phyloP scores from a whole-genome alignment of 2,329 filamentous ascomycete genomes.

The Paramyrothecium sp. region DNA sequence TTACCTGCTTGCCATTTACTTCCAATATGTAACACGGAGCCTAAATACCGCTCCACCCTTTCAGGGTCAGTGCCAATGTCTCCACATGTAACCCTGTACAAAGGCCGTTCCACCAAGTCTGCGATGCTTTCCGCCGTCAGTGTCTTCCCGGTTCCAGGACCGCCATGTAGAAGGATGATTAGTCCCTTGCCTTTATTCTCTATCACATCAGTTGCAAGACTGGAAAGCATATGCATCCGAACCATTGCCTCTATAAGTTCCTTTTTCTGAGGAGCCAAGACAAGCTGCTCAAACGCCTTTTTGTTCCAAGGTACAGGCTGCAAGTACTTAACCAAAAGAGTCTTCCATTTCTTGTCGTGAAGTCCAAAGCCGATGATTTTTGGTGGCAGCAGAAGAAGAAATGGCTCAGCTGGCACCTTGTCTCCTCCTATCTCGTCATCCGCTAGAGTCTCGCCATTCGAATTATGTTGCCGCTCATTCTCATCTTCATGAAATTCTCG shows the following conservation, averaged over 20 bases:
- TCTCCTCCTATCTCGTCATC: neutral
- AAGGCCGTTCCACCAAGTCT: conserved; percentile 10
- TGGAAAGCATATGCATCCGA: neutral
- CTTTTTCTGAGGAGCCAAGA: neutral
- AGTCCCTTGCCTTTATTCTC: conserved; percentile 21
- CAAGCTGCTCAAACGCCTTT: neutral
- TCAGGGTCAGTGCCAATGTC: conserved; percentile 18
- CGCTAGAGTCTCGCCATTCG: neutral
- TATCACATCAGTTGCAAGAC: conserved; percentile 25
- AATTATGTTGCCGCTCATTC: neutral
- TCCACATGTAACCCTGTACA: conserved; percentile 19
- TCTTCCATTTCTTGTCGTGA: neutral
- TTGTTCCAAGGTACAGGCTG: neutral
- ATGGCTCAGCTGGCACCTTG: neutral
- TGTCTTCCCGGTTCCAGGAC: conserved; percentile 28
- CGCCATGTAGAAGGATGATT: conserved; percentile 27
- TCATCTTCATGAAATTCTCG: neutral
- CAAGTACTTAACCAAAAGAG: neutral
- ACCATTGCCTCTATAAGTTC: neutral
- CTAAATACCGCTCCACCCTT: conserved; percentile 13
- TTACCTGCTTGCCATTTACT: conserved; percentile 16
- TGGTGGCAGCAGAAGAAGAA: neutral
- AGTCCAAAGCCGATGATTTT: neutral
- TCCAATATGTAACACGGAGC: conserved; percentile 15
- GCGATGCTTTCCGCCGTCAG: conserved; percentile 18